A percentile compares a stretch with the other conserved stretches of the same genome.
Conservation (phyloP, 352 stramenopile species). For the Pythium aphanidermatum region DNA sequence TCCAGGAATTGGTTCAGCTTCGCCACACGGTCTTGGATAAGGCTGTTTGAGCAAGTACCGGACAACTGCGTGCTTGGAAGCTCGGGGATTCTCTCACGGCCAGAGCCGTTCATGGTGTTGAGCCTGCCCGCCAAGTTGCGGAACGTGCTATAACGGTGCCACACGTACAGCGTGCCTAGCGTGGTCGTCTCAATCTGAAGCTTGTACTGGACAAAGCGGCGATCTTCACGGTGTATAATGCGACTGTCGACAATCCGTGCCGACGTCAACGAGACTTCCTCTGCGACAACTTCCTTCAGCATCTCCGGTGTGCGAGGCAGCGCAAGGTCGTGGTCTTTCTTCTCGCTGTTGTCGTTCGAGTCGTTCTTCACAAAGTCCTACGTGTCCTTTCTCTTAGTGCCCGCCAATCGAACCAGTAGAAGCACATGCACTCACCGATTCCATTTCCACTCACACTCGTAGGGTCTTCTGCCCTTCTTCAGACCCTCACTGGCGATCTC, state of each 20-base stretch:
- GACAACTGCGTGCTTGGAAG: constrained; percentile 42
- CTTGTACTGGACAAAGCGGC: constrained; percentile 49
- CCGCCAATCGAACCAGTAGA: background rate
- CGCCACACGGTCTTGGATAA: constrained; percentile 35
- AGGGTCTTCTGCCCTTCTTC: too few relatives aligned
- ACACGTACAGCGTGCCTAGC: constrained; percentile 35
- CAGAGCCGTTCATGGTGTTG: constrained; percentile 33
- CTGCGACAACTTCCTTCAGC: constrained; percentile 58
- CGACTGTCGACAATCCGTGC: constrained; percentile 32
- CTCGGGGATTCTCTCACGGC: constrained; percentile 33
- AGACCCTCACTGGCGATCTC: constrained; percentile 5
- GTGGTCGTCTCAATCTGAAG: constrained; percentile 40
- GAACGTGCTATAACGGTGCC: constrained; percentile 46
- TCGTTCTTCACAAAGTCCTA: constrained; percentile 82
- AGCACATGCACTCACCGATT: constrained; percentile 39
- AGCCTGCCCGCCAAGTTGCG: constrained; percentile 32
- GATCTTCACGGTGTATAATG: constrained; percentile 27
- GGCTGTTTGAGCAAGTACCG: constrained; percentile 30
- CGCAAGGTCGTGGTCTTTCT: constrained; percentile 44
- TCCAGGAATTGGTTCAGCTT: constrained; percentile 45
- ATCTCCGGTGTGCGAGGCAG: constrained; percentile 54
- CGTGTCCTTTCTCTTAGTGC: constrained; percentile 58
- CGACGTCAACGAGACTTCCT: constrained; percentile 28
- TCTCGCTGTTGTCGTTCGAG: constrained; percentile 70
- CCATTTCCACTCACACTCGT: constrained; percentile 37